Evolutionary conservation across 1,284 basidiomycete genomes (phyloP), one percentile per base, ranked within the genome.

Genomic region (Melampsora larici-populina): DNA sequence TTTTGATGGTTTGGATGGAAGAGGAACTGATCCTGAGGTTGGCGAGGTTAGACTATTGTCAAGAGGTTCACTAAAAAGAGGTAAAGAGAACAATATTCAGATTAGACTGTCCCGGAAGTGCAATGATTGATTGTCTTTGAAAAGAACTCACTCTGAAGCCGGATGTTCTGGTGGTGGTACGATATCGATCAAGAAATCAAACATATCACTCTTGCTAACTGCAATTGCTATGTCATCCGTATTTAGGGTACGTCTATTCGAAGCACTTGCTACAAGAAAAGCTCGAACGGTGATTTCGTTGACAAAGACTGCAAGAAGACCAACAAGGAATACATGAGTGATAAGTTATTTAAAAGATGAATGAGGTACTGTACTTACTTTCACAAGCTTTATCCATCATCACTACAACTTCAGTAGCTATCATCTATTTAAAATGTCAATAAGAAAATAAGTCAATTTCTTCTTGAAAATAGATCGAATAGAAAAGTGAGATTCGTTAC

Each of bases 121-220:
- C 40, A 43, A 43, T 7, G 40, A 43, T 9, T 43, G 11, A 43
- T 43, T 43, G 7, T 43, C 11, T 13, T 13, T 11, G 21, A 36
- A 40, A 55, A 15, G 43, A n/a, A 29, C 31, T 63, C 36, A n/a
- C 33, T 51, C 64, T 29, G 33, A 46, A 33, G 68, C 17, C 13
- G 64, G 29, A 48, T 66, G 46, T 63, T 82, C 81, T 60, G 81
- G 79, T 64, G 81, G 60, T 13, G 83, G 82, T 13, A 84, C 81
- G 49, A 84, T 80, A 69, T 84, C 83, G 65, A 84, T 83, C 65
- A 83, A 78, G 60, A 84, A 84, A 67, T 84, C 83, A 58, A 84
- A 84, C 69, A 83, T 78, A 66, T 84, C 83, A 36, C 81, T 82
- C 29, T 81, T 70, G 17, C 81, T 81, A 36, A 83, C 81, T 9